Conservation (phyloP, 2,329 filamentous ascomycete species). For the Hawksworthiomyces lignivorus region DNA sequence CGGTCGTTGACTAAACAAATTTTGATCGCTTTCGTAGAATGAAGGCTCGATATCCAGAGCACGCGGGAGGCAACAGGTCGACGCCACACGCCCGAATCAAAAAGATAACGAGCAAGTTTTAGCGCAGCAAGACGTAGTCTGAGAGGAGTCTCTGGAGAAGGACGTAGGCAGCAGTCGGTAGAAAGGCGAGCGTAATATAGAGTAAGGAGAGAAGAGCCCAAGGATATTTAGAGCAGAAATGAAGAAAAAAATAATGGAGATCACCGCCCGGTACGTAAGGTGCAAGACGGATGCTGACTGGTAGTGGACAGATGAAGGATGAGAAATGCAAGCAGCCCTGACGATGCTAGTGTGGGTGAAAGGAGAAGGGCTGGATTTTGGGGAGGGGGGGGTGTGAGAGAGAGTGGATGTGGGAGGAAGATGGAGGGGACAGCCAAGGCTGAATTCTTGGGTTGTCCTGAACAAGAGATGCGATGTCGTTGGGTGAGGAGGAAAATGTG, state of each 20-base stretch:
- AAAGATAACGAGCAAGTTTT: not conserved
- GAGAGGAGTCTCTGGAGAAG: too few species aligned
- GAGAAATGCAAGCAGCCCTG: conserved; percentile 2
- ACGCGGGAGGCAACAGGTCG: not conserved
- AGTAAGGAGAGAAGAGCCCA: too few species aligned
- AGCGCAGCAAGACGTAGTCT: not conserved
- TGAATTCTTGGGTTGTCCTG: not conserved
- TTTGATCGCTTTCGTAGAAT: too few species aligned
- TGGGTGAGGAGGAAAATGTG: not conserved
- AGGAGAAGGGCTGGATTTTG: not conserved
- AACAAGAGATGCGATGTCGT: not conserved
- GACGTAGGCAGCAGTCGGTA: too few species aligned
- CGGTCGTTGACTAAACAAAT: too few species aligned
- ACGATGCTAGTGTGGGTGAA: not conserved
- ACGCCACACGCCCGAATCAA: not conserved
- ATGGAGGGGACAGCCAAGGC: not conserved
- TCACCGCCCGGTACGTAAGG: too few species aligned
- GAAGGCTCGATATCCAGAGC: too few species aligned
- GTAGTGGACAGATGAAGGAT: too few species aligned
- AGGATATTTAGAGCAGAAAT: too few species aligned
- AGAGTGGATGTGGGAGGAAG: not conserved
- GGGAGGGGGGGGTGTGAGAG: not conserved
- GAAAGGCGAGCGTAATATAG: too few species aligned
- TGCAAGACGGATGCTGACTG: too few species aligned
- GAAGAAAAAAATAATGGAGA: too few species aligned